Evolutionary conservation across 176 grass and related monocot genomes (phyloP).

Genomic region (Raddia guianensis): DNA sequence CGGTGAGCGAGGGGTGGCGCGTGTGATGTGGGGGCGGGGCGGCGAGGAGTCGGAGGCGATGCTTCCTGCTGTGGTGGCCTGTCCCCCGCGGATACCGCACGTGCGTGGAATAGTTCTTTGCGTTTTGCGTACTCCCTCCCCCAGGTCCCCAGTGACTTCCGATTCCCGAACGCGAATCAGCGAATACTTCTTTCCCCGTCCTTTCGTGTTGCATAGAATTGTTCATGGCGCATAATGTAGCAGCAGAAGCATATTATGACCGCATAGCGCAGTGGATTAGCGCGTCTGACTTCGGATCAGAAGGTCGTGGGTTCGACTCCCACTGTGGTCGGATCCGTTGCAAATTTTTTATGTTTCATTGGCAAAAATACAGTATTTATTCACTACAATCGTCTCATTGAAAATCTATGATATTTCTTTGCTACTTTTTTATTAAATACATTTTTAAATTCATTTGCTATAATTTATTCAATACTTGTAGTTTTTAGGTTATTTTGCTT

Average conservation of each 20-base stretch:
- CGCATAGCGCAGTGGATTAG: constrained; percentile 99
- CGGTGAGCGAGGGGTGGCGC: neutral
- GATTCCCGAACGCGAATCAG: neutral
- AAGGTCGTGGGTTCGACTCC: constrained; percentile 99
- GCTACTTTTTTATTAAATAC: too few relatives aligned
- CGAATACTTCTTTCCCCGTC: neutral
- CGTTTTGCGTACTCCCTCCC: neutral
- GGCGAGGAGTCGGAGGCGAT: constrained; percentile 4
- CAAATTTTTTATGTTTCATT: too few relatives aligned
- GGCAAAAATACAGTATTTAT: too few relatives aligned
- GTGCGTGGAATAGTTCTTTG: constrained; percentile 44
- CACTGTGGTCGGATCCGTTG: constrained; percentile 71
- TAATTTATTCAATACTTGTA: too few relatives aligned
- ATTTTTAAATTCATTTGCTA: too few relatives aligned
- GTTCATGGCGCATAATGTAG: too few relatives aligned
- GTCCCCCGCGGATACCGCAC: constrained; percentile 43
- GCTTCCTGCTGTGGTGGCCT: constrained; percentile 39
- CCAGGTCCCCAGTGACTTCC: too few relatives aligned
- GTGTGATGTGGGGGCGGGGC: neutral
- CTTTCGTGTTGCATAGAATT: neutral
- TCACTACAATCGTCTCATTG: too few relatives aligned
- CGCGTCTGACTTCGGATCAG: constrained; percentile 99
- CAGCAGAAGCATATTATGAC: neutral
- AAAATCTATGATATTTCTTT: too few relatives aligned
- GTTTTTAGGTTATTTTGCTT: neutral